Percentiles rank a stretch among this genome's conserved stretches.
phyloP scores from a whole-genome alignment of 1,284 basidiomycete genomes.

The Paramarasmius palmivorus region DNA sequence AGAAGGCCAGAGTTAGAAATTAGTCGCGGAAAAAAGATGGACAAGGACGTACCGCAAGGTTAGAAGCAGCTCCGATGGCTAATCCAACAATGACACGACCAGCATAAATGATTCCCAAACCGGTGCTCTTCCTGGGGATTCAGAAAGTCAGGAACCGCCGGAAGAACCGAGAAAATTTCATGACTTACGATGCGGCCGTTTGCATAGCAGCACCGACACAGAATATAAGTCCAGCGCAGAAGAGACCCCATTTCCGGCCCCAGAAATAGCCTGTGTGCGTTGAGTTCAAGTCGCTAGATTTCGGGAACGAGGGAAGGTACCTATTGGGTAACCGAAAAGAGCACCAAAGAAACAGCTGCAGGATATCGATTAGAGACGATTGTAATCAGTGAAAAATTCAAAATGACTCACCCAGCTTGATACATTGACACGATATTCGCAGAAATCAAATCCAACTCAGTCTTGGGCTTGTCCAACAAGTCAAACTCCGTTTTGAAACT shows the following conservation, averaged over 20 bases:
- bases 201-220: slow-evolving; percentile 33
- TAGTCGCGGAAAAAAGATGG: not conserved
- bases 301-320: no score
- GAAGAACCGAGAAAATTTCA: slow-evolving; percentile 2
- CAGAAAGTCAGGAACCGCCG: slow-evolving; percentile 9
- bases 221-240: slow-evolving; percentile 28
- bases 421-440: slow-evolving; percentile 51
- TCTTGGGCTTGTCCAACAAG: slow-evolving; percentile 31
- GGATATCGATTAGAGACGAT: not conserved
- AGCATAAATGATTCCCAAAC: slow-evolving; percentile 34
- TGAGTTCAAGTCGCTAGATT: no score
- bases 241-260: slow-evolving; percentile 31
- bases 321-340: slow-evolving; percentile 32
- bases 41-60: slow-evolving; percentile 31
- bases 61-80: slow-evolving; percentile 35
- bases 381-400: not conserved
- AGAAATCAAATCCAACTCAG: slow-evolving; percentile 34
- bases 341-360: slow-evolving; percentile 38
- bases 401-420: slow-evolving; percentile 34
- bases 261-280: slow-evolving; percentile 32
- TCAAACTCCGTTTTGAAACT: slow-evolving; percentile 47
- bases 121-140: slow-evolving; percentile 26
- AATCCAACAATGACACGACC: slow-evolving; percentile 35
- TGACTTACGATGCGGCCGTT: slow-evolving; percentile 27
- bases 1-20: not conserved